Evolutionary conservation across 176 grass and related monocot genomes (phyloP), one percentile per base, ranked within the genome.

Genomic region (Oryza longistaminata): DNA sequence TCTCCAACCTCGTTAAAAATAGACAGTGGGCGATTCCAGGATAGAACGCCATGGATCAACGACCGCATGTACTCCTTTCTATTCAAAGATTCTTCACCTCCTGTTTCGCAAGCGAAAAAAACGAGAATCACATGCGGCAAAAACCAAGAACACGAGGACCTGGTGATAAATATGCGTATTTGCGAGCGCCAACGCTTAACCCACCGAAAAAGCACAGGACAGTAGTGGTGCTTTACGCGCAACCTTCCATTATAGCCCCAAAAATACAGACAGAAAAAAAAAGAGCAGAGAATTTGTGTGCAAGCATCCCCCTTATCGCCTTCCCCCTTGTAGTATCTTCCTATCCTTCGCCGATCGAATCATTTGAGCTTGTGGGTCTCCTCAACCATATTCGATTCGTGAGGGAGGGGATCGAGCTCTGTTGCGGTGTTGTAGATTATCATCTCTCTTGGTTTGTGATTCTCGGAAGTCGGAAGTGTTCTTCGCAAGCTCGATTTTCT

Each of bases 171-270:
- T 87, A 77, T 10, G 60, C 9, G 17, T 70, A 22, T 24, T 58
- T 9, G 35, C 64, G 16, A 26, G 86, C 37, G 64, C 49, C 14
- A 37, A 76, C 60, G 35, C 49, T 70, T 82, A 70, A 64, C 79
- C 79, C 69, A 50, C 39, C 49, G 31, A 85, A 82, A 89, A 82
- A 83, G 48, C 48, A 29, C 17, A 17, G 60, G 52, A 53, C 24
- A 55, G 13, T 75, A 40, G 62, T 70, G 80, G 75, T 70, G 88
- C 85, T 83, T 79, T 90, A 82, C 88, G 88, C 80, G 88, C 75
- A 87, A 75, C 88, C 80, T 68, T 90, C 88, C 85, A 84, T 91
- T 81, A 81, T 81, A 85, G 25, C 78, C 85, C 75, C 75, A 43
- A 84, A 91, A 87, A 84, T 87, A 81, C 81, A 43, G 60, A 34